Evolutionary conservation across 164 flowering plant genomes (phyloP), one percentile per base, ranked within the genome.

Genomic region (Chimonanthus praecox): DNA sequence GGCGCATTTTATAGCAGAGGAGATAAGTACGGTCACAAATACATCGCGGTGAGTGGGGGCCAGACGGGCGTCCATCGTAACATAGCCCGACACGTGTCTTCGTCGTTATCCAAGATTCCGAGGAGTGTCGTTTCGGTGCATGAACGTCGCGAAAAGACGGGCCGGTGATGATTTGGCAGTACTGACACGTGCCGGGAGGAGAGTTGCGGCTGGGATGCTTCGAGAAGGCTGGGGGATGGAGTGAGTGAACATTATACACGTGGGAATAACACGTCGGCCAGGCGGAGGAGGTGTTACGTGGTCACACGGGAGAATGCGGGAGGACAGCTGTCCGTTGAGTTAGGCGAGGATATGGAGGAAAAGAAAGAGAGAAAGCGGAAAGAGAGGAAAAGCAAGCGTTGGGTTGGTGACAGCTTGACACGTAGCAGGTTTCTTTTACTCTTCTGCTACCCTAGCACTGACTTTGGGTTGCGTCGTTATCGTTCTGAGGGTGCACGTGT

Each of bases 51-150:
- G 43, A 9, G 66, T 63, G 66, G 80, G 85, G 78, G 43, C 81
- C 80, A 69, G 33, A 51, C 20, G 11, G 11, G 63, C 54, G 16
- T 68, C 6, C 58, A 70, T 67, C 61, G 84, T 74, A 69, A 65
- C 80, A 51, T 0, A 51, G 11, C 0, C 0, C 7, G 76, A 68
- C 88, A 80, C 86, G 86, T 79, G 72, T 7, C 4, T 0, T 6
- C 2, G n/a, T 45, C 18, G 2, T 20, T 20, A 79, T 84, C 82
- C 74, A 64, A 45, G 67, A 63, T 3, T 45, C 20, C 13, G 7
- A 72, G 7, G 5, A 0, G 45, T 18, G 58, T 51, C 58, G 13
- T 51, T 48, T 18, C 8, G 75, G 78, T 83, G 77, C 85, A 83
- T 79, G 85, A 76, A 80, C 78, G 74, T 63, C 48, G 78, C 9